Evolutionary conservation across 2,329 filamentous ascomycete species (phyloP), one percentile per base, ranked within the genome.

Genomic region (Paecilomyces niveus): DNA sequence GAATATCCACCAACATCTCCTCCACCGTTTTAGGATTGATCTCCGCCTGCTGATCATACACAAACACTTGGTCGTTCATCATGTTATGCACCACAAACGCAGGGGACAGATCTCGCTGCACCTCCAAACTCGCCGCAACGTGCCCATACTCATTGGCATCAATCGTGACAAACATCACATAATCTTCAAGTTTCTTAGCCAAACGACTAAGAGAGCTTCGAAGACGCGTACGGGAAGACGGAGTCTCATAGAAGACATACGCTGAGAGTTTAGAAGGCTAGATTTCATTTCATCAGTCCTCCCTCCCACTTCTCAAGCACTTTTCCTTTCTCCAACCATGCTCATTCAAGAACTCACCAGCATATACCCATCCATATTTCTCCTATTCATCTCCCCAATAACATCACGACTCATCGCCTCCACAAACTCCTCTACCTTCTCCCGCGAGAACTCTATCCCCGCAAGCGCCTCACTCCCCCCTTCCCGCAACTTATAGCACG

Each of bases 121-220:
- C 35, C 15, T 45, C 80, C 54, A 82, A 65, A 39, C 70, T 69
- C 7, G 63, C 59, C 1, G 72, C 65, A 65, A 81, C 77, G 24
- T 80, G 76, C 3, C 70, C 72, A 61, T 82, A 82, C 59, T 81
- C 78, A 31, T 63, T 58, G 0, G 71, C 68, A 58, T 82, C 78
- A 1, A 81, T 75, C 1, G 77, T 81, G 3, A 79, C 75, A 59
- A 83, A 82, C 57, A 67, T 70, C 11, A 83, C 71, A 58, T 80
- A 81, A 11, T 81, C 78, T 57, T 68, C 62, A 65, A 79, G 81
- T 61, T 74, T 75, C 59, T 75, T 76, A 1, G 80, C 80, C 1
- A 80, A 64, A 3, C 74, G 70, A 15, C 70, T 67, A 54, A 82
- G 70, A 15, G 24, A 26, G 24, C 29, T 15, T 21, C 29, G 22